Conservation (phyloP, 441 rosid genomes). For the Arabidopsis hybrid region DNA sequence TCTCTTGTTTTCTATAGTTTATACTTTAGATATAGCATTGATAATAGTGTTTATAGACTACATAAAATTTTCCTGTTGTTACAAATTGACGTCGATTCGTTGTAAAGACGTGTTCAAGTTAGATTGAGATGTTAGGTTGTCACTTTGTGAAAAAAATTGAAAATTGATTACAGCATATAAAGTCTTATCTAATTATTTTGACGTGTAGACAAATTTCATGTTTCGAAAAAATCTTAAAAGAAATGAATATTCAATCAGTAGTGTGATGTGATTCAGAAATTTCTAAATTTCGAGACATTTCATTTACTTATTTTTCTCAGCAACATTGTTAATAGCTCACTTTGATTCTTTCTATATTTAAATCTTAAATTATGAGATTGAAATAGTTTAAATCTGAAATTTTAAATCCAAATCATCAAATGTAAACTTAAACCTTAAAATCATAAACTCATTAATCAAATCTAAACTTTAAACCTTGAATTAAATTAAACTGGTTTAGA, state of each 20-base stretch:
- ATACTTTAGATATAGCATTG: not conserved
- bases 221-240: not conserved
- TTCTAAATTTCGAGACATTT: not conserved
- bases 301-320: not conserved
- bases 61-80: not conserved
- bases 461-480: not conserved
- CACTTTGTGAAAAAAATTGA: not conserved
- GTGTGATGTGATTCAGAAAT: not conserved
- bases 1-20: not conserved
- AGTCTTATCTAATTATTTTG: not conserved
- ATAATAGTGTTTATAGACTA: not conserved
- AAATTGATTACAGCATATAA: not conserved
- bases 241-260: not conserved
- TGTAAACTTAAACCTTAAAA: not conserved
- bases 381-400: not conserved
- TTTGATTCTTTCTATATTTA: too few relatives aligned
- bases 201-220: not conserved
- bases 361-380: not conserved
- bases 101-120: slow-evolving; percentile 1
- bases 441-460: not conserved
- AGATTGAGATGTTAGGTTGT: slow-evolving; percentile 24
- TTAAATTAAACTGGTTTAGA: too few relatives aligned
- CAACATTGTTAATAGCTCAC: not conserved
- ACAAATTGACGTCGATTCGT: not conserved
- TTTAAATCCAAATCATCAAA: not conserved